These are phyloP conservation scores for Cudoniella acicularis DNA, from an alignment of 495 filamentous ascomycete genomes.

Conservation along the genomic window DNA sequence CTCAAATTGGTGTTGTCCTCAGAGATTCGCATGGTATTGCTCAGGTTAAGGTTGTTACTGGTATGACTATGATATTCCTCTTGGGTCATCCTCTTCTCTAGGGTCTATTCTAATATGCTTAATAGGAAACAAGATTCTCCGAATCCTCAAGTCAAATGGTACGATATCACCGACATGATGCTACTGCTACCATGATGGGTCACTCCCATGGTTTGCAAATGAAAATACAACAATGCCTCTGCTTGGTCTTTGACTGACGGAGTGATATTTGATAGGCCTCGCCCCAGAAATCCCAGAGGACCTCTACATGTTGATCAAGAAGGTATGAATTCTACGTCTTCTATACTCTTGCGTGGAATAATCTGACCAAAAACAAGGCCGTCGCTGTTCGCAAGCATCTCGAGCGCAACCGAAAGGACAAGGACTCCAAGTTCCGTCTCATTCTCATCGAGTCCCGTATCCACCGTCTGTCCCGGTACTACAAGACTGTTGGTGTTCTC, in stretches of 20 bases:
- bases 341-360: background rate
- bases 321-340: slow-evolving; percentile 52
- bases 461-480: slow-evolving; percentile 93
- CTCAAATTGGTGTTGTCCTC: slow-evolving; percentile 97
- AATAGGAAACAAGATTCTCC: slow-evolving; percentile 96
- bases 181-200: slow-evolving; percentile 2
- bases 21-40: slow-evolving; percentile 96
- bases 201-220: slow-evolving; percentile 4
- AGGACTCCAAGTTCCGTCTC: slow-evolving; percentile 98
- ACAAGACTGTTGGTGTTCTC: slow-evolving; percentile 98
- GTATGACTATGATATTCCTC: slow-evolving; percentile 48
- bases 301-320: slow-evolving; percentile 99
- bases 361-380: slow-evolving; percentile 48
- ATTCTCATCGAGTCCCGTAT: slow-evolving; percentile 99
- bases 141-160: slow-evolving; percentile 95
- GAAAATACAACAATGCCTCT: slow-evolving; percentile 60
- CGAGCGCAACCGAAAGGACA: slow-evolving; percentile 99
- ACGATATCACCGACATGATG: slow-evolving; percentile 43
- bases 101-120: slow-evolving; percentile 4
- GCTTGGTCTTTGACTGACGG: slow-evolving; percentile 69
- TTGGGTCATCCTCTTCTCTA: background rate
- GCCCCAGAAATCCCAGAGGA: slow-evolving; percentile 97
- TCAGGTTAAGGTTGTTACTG: slow-evolving; percentile 94
- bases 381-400: slow-evolving; percentile 99
- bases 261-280: slow-evolving; percentile 62